Evolutionary conservation across 2,329 filamentous ascomycete species (phyloP).

Genomic region (Lomentospora prolificans): DNA sequence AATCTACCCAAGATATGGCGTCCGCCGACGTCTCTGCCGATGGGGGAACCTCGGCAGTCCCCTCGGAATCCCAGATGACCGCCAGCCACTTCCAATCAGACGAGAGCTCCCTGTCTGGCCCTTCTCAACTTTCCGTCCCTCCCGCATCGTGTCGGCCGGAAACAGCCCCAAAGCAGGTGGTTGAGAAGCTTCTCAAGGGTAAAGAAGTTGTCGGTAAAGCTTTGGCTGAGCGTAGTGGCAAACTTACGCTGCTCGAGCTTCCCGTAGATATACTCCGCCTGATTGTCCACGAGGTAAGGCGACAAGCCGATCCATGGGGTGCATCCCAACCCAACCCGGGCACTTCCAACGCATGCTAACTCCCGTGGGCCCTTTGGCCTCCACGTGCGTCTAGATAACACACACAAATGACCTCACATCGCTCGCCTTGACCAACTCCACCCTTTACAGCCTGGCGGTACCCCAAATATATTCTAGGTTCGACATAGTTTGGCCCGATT

Average conservation of each 20-base stretch:
- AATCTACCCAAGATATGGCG: neutral
- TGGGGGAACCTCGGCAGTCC: neutral
- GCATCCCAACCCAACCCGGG: neutral
- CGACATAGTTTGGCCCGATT: conserved; percentile 82
- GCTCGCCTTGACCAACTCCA: conserved; percentile 67
- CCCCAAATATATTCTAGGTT: conserved; percentile 77
- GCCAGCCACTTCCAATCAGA: neutral
- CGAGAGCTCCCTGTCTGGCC: neutral
- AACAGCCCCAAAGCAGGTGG: neutral
- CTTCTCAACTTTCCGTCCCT: neutral
- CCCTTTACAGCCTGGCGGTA: conserved; percentile 63
- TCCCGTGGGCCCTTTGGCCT: neutral
- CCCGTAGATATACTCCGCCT: conserved; percentile 70
- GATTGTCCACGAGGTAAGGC: conserved; percentile 64
- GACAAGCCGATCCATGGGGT: too few species aligned
- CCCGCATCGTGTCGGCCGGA: neutral
- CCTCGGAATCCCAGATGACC: neutral
- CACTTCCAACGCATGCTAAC: conserved; percentile 6
- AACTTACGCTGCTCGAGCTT: conserved; percentile 58
- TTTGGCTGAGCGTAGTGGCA: conserved; percentile 5
- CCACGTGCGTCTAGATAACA: conserved; percentile 45
- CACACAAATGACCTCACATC: conserved; percentile 76
- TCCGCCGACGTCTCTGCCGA: neutral
- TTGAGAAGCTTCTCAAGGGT: conserved; percentile 6
- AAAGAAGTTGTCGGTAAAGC: conserved; percentile 5